Evolutionary conservation across 768 basidiomycete genomes (phyloP).

Genomic region (Trametes gibbosa): DNA sequence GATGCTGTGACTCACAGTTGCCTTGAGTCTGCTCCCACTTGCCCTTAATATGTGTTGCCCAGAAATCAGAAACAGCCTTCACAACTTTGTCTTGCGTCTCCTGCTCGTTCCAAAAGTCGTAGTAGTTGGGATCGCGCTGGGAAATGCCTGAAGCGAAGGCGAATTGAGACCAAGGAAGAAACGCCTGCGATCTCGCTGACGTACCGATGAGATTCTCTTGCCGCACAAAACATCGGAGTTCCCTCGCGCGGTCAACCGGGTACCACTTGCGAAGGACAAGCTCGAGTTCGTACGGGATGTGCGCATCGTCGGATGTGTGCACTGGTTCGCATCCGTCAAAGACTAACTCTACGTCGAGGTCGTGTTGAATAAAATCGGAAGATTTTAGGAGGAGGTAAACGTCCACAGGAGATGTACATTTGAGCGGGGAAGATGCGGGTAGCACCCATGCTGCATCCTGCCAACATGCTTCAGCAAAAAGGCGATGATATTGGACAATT

Average conservation of each 20-base stretch:
- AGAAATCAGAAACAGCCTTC: slow-evolving; percentile 54
- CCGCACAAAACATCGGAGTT: slow-evolving; percentile 89
- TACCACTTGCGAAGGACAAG: slow-evolving; percentile 92
- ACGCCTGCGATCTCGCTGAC: slow-evolving; percentile 24
- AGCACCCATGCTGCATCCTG: slow-evolving; percentile 94
- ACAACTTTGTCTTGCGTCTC: slow-evolving; percentile 52
- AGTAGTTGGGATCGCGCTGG: slow-evolving; percentile 87
- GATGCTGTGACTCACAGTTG: slow-evolving; percentile 60
- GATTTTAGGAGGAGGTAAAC: slow-evolving; percentile 92
- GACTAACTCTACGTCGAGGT: slow-evolving; percentile 55
- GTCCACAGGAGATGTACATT: slow-evolving; percentile 85
- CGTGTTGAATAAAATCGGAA: slow-evolving; percentile 86
- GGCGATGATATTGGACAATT: neutral
- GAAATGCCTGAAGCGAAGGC: slow-evolving; percentile 58
- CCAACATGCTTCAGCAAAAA: neutral
- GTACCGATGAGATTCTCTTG: slow-evolving; percentile 68
- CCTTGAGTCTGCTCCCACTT: slow-evolving; percentile 50
- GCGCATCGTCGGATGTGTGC: neutral
- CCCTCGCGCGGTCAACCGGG: slow-evolving; percentile 76
- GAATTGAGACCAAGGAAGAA: neutral
- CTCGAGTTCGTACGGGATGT: slow-evolving; percentile 60
- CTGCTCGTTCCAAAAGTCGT: slow-evolving; percentile 77
- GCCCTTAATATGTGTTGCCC: slow-evolving; percentile 62
- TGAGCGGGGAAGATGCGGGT: slow-evolving; percentile 77
- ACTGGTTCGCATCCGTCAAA: slow-evolving; percentile 60